These are phyloP conservation scores for Allodekkera sacchari DNA, from an alignment of 805 yeast species.

Conservation along the genomic window DNA sequence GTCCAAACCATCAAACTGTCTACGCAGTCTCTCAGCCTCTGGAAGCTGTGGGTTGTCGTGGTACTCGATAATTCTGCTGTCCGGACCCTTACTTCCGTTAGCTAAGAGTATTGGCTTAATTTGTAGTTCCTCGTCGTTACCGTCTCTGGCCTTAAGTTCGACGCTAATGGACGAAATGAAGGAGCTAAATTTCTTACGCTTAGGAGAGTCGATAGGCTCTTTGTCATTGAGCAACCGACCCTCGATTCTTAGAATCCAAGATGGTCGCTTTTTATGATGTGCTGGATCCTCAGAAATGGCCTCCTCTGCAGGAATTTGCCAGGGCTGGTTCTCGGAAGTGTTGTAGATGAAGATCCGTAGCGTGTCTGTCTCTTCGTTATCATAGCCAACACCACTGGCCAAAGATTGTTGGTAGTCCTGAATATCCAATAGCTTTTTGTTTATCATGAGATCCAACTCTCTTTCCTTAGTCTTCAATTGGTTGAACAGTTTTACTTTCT, in stretches of 20 bases:
- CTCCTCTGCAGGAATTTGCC: conserved; percentile 43
- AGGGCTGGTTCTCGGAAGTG: conserved; percentile 78
- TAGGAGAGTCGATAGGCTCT: conserved; percentile 37
- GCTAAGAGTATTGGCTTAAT: conserved; percentile 8
- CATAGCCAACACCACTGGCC: conserved; percentile 33
- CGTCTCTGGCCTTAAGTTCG: conserved; percentile 42
- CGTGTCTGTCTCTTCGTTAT: conserved; percentile 42
- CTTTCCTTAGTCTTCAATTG: conserved; percentile 74
- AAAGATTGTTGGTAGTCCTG: conserved; percentile 56
- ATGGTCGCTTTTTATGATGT: conserved; percentile 20
- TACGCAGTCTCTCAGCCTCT: conserved; percentile 23
- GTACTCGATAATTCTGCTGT: conserved; percentile 70
- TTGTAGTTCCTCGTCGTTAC: conserved; percentile 15
- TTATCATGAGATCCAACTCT: conserved; percentile 68
- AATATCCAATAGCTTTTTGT: conserved; percentile 77
- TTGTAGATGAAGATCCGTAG: conserved; percentile 79
- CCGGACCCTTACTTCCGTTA: conserved; percentile 21
- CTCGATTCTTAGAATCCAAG: conserved; percentile 85
- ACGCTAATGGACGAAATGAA: conserved; percentile 79
- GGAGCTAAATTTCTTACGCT: conserved; percentile 60
- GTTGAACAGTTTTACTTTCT: conserved; percentile 58
- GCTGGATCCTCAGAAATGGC: conserved; percentile 13
- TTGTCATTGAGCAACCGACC: conserved; percentile 58
- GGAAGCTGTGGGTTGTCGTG: conserved; percentile 48
- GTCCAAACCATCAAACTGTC: conserved; percentile 81